These are phyloP conservation scores for Proliferodiscus dingleyae DNA, from an alignment of 2,329 filamentous ascomycete species.

Conservation along the genomic window DNA sequence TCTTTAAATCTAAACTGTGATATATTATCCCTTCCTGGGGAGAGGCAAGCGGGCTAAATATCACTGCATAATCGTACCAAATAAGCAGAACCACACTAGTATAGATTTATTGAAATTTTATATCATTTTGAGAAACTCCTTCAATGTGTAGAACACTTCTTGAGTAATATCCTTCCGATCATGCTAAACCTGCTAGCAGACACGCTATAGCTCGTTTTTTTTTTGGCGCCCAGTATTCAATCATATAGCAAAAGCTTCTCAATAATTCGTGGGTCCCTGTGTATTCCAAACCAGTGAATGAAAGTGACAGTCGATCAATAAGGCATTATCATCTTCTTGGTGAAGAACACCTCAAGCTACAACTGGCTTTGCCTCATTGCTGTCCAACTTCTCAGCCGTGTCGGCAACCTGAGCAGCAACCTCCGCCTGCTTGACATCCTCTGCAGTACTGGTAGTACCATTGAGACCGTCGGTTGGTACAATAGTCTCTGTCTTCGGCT, in stretches of 20 bases:
- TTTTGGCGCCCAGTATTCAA: background rate
- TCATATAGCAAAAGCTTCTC: background rate
- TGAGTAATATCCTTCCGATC: too few relatives aligned
- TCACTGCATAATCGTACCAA: too few relatives aligned
- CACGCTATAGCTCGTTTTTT: too few relatives aligned
- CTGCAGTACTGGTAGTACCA: conserved; percentile 16
- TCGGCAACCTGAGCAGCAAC: conserved; percentile 40
- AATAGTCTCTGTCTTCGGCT: conserved; percentile 19
- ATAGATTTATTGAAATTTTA: too few relatives aligned
- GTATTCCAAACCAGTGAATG: background rate
- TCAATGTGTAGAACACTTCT: too few relatives aligned
- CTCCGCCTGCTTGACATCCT: conserved; percentile 27
- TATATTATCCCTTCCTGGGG: too few relatives aligned
- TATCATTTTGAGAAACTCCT: too few relatives aligned
- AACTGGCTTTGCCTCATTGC: conserved; percentile 19
- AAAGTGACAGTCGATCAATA: too few relatives aligned
- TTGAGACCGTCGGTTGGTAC: conserved; percentile 19
- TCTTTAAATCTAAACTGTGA: too few relatives aligned
- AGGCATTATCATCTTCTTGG: background rate
- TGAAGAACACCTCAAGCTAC: conserved; percentile 4
- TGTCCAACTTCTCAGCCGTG: conserved; percentile 35
- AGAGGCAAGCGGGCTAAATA: too few relatives aligned
- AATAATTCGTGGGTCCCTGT: background rate
- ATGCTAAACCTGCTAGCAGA: too few relatives aligned
- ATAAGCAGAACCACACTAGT: too few relatives aligned